Evolutionary conservation across 176 grass and related monocot species (phyloP), one percentile per base, ranked within the genome.

Genomic region (Neostapfia colusana): DNA sequence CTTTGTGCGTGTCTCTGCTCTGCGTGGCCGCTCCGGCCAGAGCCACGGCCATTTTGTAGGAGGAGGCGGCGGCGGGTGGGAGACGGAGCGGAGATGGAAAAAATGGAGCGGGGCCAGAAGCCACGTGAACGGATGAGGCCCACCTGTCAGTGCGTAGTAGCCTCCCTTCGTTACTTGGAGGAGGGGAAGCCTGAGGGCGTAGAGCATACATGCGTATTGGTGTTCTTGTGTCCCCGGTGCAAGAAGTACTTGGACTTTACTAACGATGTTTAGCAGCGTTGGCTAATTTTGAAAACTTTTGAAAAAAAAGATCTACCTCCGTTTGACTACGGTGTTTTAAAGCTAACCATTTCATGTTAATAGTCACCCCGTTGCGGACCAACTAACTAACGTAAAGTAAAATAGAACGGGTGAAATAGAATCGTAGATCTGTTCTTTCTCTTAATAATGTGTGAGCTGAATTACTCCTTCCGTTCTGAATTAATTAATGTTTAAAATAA

Each of bases 141-240:
- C 77, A 0, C 54, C 2, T 38, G 78, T 70, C 66, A 37, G 78
- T 23, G 23, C 5, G 10, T 26, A 25, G 21, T 10, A n/a, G n/a
- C 26, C 20, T 18, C 4, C 13, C 25, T 23, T 16, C 14, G 23
- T 56, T 55, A 4, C 53, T 55, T 80, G 78, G 78, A 55, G 56
- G 43, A 71, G 78, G 78, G 67, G 78, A 63, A 69, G 64, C n/a
- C n/a, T n/a, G n/a, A n/a, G n/a, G n/a, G n/a, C n/a, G n/a, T n/a
- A n/a, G n/a, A n/a, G n/a, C n/a, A n/a, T n/a, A n/a, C n/a, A n/a
- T n/a, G 57, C 41, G 63, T 76, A 76, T 76, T 76, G 58, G 16
- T 4, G 49, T 49, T 76, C 59, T 64, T 76, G 59, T 48, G n/a
- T 48, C 74, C 74, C 13, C 7, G 41, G 40, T 8, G 42, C 58